Evolutionary conservation across 495 filamentous ascomycete genomes (phyloP).

Genomic region (Neurospora cerealis): DNA sequence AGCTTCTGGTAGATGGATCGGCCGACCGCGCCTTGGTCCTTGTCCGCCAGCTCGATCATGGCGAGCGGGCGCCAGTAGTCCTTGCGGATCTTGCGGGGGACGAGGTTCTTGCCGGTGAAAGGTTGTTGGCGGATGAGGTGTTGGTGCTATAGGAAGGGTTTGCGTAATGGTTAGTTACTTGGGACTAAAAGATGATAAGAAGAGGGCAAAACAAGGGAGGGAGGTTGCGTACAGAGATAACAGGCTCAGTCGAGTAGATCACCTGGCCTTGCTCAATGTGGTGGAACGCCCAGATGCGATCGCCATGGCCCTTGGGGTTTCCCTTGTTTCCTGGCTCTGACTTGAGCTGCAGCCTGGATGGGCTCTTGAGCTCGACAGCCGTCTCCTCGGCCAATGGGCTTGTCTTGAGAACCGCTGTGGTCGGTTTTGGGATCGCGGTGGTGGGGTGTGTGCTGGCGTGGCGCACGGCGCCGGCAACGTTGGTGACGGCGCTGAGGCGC

Average conservation of each 20-base stretch:
- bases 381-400: not conserved
- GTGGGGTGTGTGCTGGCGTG: conserved; percentile 1
- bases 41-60: conserved; percentile 56
- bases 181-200: not conserved
- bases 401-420: not conserved
- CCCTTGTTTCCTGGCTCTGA: conserved; percentile 3
- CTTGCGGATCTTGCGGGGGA: conserved; percentile 68
- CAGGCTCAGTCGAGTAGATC: conserved; percentile 64
- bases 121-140: conserved; percentile 63
- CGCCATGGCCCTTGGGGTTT: conserved; percentile 40
- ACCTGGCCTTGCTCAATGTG: conserved; percentile 75
- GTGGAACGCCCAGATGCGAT: conserved; percentile 72
- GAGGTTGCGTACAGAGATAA: conserved; percentile 50
- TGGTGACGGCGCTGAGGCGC: not conserved
- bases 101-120: conserved; percentile 85
- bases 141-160: conserved; percentile 43
- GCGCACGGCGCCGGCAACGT: conserved; percentile 4
- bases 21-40: conserved; percentile 46
- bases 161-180: conserved; percentile 1
- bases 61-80: conserved; percentile 86
- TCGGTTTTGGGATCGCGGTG: not conserved
- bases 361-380: not conserved
- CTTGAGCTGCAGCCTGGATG: not conserved
- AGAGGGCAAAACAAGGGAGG: not conserved
- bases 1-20: conserved; percentile 67